These are phyloP conservation scores for carrot (Daucus carota) DNA, from an alignment of 129 eudicot species.

Conservation along the genomic window DH1_v3.0 NC_030385.2:41945501-41946000, in stretches of 20 bases:
- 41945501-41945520: background rate
- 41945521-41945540: background rate
- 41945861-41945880: background rate
- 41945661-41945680: too few species aligned
- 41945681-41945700: too few species aligned
- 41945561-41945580: background rate
- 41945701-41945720: too few species aligned
- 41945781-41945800: background rate
- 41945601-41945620: too few species aligned
- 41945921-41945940: too few species aligned
- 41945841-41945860: background rate
- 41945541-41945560: background rate
- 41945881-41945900: background rate
- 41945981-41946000: background rate
- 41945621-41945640: too few species aligned
- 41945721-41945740: too few species aligned
- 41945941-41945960: background rate
- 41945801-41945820: background rate
- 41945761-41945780: background rate
- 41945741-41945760: too few species aligned
- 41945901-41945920: background rate
- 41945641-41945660: too few species aligned
- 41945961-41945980: background rate
- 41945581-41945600: background rate
- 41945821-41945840: background rate